Evolutionary conservation across 2,329 filamentous ascomycete genomes (phyloP), one percentile per base, ranked within the genome.

Genomic region (Ploettnerulaceae sp.): DNA sequence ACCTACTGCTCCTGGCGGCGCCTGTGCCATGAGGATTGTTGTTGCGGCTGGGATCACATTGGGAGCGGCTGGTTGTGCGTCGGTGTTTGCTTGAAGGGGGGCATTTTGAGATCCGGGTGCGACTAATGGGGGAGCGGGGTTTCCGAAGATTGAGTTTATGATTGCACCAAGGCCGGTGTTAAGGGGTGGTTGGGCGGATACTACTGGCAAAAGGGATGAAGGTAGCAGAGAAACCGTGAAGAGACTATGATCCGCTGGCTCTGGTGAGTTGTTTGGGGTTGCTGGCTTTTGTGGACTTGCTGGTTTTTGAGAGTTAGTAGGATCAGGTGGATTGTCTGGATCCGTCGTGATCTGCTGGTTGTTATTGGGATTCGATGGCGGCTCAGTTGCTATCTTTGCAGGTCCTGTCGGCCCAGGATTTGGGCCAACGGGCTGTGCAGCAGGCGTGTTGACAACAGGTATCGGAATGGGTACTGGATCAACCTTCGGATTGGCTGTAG

Each of bases 11-110:
- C 42, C 48, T 6, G 44, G 22, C 2, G 48, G 48, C 7, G 48
- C 48, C 9, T 31, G 20, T 2, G 35, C 26, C 3, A 51, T 31
- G 2, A 44, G 44, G 15, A 51, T 51, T 11, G 48, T 47, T 3
- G 48, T 51, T 15, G 39, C 18, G 2, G 26, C 42, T 18, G 20
- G 24, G 32, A 50, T 50, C 9, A 36, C 37, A 2, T 43, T 15
- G 4, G 47, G 44, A 11, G 26, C 14, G 11, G 8, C 24, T 24
- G 24, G 21, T 11, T 9, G 4, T 5, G 24, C 20, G 7, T 28
- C 22, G 28, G 24, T 5, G 22, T 34, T 34, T 34, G 33, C n/a
- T n/a, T n/a, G n/a, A n/a, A n/a, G n/a, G n/a, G n/a, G 33, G 14
- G 33, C 18, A 22, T 35, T 35, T 7, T 22, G 33, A 22, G 18